Base-by-base conservation (phyloP, 75 land plant genomes). In the Chamaecyparis obtusa region DNA sequence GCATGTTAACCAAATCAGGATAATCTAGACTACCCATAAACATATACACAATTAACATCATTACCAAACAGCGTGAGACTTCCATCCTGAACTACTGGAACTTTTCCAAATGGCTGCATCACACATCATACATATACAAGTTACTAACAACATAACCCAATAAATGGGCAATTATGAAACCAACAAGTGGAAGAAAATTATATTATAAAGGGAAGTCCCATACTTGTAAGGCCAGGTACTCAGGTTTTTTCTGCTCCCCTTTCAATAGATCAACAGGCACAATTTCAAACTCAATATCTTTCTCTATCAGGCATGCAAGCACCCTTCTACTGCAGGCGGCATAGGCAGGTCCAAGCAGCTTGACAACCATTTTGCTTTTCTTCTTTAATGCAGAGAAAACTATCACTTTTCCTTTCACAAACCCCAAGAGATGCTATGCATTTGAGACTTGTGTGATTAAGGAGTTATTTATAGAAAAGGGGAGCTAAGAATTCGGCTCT, bases 251-350 rank as follows among this genome's bases (percentile, higher is more conserved):
- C 9, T 95, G 92, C 85, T 89, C 93, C 14, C 93, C 91, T 2
- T 76, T 11, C 15, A 46, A 79, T 39, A 95, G 85, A 87, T 93
- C 89, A 35, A 95, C 87, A 36, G 75, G 83, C 51, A 88, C 88
- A 41, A 92, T 49, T 76, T 94, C 91, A 41, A 87, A 95, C 2
- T 93, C 92, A 11, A 92, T 91, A 9, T 85, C 91, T 74, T 89
- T 90, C 86, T 95, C 95, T 7, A 92, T 10, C 16, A 94, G 89
- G 84, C 95, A 90, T 24, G 89, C 86, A 19, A 95, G 0, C 13
- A 95, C 94, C 56, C 97, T 90, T 78, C 92, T 91, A 0, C 91
- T 83, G 91, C 93, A 93, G 35, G 93, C 89, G 8, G 95, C 88
- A 46, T 54, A 43, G 60, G 89, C 49, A 39, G 85, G 36, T 9